Percentiles rank a stretch among this genome's conserved stretches.
These are phyloP conservation scores for Aspergillus transmontanensis DNA, from an alignment of 2,329 filamentous ascomycete species.

Conservation along the genomic window DNA sequence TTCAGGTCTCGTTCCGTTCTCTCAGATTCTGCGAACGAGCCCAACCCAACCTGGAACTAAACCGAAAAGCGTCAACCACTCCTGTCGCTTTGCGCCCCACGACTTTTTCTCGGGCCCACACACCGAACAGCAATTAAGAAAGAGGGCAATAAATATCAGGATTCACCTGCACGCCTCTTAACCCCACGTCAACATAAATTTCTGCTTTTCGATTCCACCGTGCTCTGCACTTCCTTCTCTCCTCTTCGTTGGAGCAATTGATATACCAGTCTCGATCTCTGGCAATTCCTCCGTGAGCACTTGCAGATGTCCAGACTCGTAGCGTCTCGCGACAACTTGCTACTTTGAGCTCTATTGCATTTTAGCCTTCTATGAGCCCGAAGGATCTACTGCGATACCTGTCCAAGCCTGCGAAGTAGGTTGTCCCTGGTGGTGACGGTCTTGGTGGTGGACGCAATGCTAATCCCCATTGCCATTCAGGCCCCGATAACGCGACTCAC, in stretches of 20 bases:
- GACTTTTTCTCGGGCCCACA: slow-evolving; percentile 16
- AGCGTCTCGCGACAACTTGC: slow-evolving; percentile 36
- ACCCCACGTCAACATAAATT: slow-evolving; percentile 6
- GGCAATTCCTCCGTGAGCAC: background rate
- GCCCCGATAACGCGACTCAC: slow-evolving; percentile 63
- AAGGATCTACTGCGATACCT: slow-evolving; percentile 90
- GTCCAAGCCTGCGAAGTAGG: slow-evolving; percentile 91
- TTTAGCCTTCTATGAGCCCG: slow-evolving; percentile 77
- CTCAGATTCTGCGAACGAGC: background rate
- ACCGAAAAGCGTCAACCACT: background rate
- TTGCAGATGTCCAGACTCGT: slow-evolving; percentile 38
- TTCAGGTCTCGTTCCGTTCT: background rate
- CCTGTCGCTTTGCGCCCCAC: slow-evolving; percentile 7
- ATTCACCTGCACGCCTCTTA: background rate
- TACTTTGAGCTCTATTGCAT: slow-evolving; percentile 36
- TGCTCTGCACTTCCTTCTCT: slow-evolving; percentile 29
- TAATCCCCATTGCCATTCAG: slow-evolving; percentile 41
- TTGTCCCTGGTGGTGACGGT: slow-evolving; percentile 5
- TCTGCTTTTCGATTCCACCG: slow-evolving; percentile 12
- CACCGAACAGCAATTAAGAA: slow-evolving; percentile 6
- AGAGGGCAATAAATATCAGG: slow-evolving; percentile 2
- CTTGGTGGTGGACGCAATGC: slow-evolving; percentile 5
- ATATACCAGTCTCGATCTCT: background rate
- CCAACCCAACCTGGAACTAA: background rate
- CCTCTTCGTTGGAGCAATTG: slow-evolving; percentile 20